Evolutionary conservation across 495 filamentous ascomycete genomes (phyloP), one percentile per base, ranked within the genome.

Genomic region (Bacidia gigantensis): DNA sequence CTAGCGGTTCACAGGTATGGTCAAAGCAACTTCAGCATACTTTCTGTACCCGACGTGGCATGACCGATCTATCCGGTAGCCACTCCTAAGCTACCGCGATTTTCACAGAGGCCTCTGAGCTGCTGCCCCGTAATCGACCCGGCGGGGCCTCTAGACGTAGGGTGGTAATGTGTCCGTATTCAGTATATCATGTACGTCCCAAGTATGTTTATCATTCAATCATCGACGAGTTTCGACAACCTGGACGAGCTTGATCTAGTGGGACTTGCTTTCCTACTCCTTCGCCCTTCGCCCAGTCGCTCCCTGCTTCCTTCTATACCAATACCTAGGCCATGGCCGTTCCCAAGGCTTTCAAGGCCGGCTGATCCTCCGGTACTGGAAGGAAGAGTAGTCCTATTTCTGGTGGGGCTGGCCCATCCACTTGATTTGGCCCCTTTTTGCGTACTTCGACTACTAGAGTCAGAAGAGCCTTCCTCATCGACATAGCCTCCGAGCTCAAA

Each of bases 401-500:
- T 43, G 9, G 41, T 44, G 17, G 59, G 81, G 10, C 80, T 84
- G 7, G 78, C 78, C 57, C 80, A 70, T 2, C 81, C 81, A 23
- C 78, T 83, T 0, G 78, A 68, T 32, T 72, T 65, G 1, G 75
- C 78, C 2, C 73, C 63, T 20, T 71, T 68, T 22, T n/a, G 10
- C 11, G 68, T 71, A 18, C 70, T 67, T n/a, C n/a, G n/a, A 26
- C 75, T 76, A 52, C 69, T 74, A 52, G 69, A 72, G 54, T 79
- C 75, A 1, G 75, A 78, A 43, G 61, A 56, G 10, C 58, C 60
- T 17, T 61, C 55, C 52, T 55, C 50, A 18, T 56, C 54, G 12
- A 43, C 42, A 14, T 35, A 45, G 12, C 53, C 56, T 38, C 56
- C 48, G 18, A 58, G 46, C 21, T 58, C 56, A 26, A 58, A 54